Evolutionary conservation across 345 rosid genomes (phyloP).

Genomic region (Abelmoschus esculentus): DNA sequence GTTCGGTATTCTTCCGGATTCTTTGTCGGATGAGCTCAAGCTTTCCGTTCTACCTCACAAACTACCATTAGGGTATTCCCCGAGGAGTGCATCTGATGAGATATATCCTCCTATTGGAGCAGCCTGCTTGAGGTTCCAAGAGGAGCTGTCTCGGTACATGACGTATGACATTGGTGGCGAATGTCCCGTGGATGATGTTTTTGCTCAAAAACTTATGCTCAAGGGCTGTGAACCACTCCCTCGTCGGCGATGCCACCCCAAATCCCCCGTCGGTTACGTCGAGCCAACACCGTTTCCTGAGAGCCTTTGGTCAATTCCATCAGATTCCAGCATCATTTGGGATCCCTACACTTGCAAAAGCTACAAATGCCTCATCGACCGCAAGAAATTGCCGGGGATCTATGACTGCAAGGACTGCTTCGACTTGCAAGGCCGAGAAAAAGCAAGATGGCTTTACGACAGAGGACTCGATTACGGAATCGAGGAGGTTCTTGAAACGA

Average conservation of each 20-base stretch:
- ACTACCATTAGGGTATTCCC: conserved; percentile 36
- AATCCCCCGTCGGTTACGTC: conserved; percentile 24
- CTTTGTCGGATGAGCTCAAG: conserved; percentile 26
- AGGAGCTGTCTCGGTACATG: conserved; percentile 39
- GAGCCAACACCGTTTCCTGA: conserved; percentile 32
- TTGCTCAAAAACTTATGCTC: conserved; percentile 41
- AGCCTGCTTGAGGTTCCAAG: conserved; percentile 35
- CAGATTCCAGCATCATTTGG: conserved; percentile 36
- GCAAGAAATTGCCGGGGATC: conserved; percentile 24
- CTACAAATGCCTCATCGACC: conserved; percentile 35
- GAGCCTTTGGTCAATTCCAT: conserved; percentile 33
- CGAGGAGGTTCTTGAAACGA: conserved; percentile 28
- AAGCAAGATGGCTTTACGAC: conserved; percentile 31
- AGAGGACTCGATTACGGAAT: conserved; percentile 35
- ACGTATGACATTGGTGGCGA: conserved; percentile 35
- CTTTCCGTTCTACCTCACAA: conserved; percentile 33
- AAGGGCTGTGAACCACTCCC: conserved; percentile 54
- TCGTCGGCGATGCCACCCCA: conserved; percentile 37
- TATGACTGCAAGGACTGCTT: conserved; percentile 48
- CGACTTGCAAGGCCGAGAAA: conserved; percentile 35
- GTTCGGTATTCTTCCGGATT: not conserved
- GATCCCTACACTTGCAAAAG: conserved; percentile 44
- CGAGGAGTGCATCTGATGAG: conserved; percentile 28
- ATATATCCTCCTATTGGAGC: conserved; percentile 30
- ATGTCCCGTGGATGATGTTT: conserved; percentile 39